Evolutionary conservation across 192 early-diverging fungal genomes (phyloP), one percentile per base, ranked within the genome.

Genomic region (Coemansia sp.): DNA sequence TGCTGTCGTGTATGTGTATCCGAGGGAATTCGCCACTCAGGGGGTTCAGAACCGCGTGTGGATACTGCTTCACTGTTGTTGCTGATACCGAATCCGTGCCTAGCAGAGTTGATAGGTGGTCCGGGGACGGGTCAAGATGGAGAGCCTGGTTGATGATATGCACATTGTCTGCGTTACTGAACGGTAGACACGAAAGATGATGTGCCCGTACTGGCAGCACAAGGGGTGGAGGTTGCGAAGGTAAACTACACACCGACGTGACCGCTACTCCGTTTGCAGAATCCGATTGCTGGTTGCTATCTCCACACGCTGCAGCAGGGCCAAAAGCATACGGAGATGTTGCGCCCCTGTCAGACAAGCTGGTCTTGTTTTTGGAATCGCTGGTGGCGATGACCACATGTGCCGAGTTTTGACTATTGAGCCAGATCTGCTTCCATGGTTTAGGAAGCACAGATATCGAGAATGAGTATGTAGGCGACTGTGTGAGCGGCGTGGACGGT

Each of bases 361-460:
- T 54, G 52, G 7, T 29, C 30, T 33, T 54, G 27, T 4, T 2
- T 29, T 33, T 54, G 9, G 30, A 19, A 1, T 13, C 17, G 15
- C 17, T 20, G n/a, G 29, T 19, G 7, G 52, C 27, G 19, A 54
- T 54, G 1, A 54, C 52, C 52, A 54, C 17, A 17, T 14, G 29
- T 15, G 27, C 30, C 33, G 30, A 25, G 34, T 15, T 48, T 33
- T 74, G 40, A 34, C 36, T 42, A 37, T 53, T 59, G 9, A 61
- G 31, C 76, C 76, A 79, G 20, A 62, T 55, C 59, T 70, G 64
- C 53, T 61, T 67, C 76, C 76, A 74, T 20, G 76, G 76, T 57
- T 61, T 73, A 23, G 63, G 42, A 6, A 60, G 57, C n/a, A 73
- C 42, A 9, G 50, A 44, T 9, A 79, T 36, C 4, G 55, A 33